Evolutionary conservation across 306 rosid species (phyloP).

Genomic region (Dryas octopetala): DNA sequence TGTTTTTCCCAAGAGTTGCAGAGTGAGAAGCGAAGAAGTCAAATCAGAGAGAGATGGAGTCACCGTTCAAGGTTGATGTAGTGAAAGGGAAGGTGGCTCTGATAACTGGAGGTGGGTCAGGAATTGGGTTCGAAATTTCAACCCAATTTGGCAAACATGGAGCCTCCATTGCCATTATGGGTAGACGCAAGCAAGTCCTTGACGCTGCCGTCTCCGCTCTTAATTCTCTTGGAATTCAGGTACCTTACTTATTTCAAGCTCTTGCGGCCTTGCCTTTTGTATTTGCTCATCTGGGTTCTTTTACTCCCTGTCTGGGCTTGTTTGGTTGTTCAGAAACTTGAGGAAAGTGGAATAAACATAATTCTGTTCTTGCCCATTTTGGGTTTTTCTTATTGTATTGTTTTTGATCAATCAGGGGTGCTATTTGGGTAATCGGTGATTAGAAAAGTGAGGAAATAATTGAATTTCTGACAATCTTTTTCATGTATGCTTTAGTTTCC

Average conservation of each 20-base stretch:
- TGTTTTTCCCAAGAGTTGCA: neutral
- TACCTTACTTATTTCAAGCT: slow-evolving; percentile 7
- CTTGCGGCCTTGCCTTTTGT: neutral
- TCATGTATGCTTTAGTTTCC: neutral
- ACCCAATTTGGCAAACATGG: slow-evolving; percentile 83
- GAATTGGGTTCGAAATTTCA: slow-evolving; percentile 82
- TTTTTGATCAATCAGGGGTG: neutral
- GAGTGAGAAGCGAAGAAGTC: neutral
- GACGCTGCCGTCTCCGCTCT: slow-evolving; percentile 74
- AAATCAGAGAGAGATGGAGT: slow-evolving; percentile 31
- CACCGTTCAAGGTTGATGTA: slow-evolving; percentile 62
- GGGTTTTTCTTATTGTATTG: neutral
- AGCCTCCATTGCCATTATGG: slow-evolving; percentile 87
- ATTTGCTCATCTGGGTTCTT: neutral
- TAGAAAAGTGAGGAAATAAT: neutral
- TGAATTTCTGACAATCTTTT: neutral
- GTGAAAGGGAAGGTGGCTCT: slow-evolving; percentile 80
- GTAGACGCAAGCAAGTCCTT: slow-evolving; percentile 71
- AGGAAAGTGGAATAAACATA: neutral
- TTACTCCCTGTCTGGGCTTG: neutral
- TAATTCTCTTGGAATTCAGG: slow-evolving; percentile 58
- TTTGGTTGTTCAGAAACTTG: slow-evolving; percentile 5
- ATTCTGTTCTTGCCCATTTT: neutral
- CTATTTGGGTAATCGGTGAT: neutral
- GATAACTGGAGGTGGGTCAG: slow-evolving; percentile 91